Percentiles rank a stretch among this genome's conserved stretches.
Evolutionary conservation across 2,329 filamentous ascomycete genomes (phyloP).

Genomic region (Neofusicoccum sp.): DNA sequence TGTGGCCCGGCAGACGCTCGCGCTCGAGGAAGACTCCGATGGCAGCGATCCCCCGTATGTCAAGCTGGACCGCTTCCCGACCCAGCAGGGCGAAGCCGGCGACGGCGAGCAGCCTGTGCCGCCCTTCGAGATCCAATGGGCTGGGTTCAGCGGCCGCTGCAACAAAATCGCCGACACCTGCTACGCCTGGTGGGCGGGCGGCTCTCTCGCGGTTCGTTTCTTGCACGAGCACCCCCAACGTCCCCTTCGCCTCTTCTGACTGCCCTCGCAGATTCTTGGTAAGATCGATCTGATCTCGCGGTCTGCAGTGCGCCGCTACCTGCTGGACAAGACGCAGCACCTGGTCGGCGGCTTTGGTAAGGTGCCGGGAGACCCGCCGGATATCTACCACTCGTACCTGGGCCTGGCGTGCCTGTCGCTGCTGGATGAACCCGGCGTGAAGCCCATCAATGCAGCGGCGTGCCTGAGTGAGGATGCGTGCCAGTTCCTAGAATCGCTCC

Average conservation of each 20-base stretch:
- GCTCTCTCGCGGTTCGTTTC: slow-evolving; percentile 52
- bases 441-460: slow-evolving; percentile 69
- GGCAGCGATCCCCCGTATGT: slow-evolving; percentile 41
- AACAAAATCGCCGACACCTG: slow-evolving; percentile 95
- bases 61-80: slow-evolving; percentile 30
- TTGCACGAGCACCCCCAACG: not conserved
- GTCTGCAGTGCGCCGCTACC: slow-evolving; percentile 66
- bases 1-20: slow-evolving; percentile 46
- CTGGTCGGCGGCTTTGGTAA: slow-evolving; percentile 58
- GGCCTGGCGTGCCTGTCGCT: slow-evolving; percentile 77
- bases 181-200: slow-evolving; percentile 89
- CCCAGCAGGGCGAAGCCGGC: slow-evolving; percentile 14
- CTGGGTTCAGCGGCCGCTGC: slow-evolving; percentile 84
- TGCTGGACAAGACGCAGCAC: slow-evolving; percentile 85
- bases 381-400: slow-evolving; percentile 85
- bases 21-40: slow-evolving; percentile 42
- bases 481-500: slow-evolving; percentile 34
- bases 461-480: slow-evolving; percentile 66
- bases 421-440: slow-evolving; percentile 67
- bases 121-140: slow-evolving; percentile 55
- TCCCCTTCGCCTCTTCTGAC: slow-evolving; percentile 40
- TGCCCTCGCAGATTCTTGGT: slow-evolving; percentile 25
- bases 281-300: slow-evolving; percentile 39
- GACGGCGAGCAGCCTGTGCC: slow-evolving; percentile 58
- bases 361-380: slow-evolving; percentile 49